phyloP scores from a whole-genome alignment of 139 green algal species.

The Coccomyxa sp. region DNA sequence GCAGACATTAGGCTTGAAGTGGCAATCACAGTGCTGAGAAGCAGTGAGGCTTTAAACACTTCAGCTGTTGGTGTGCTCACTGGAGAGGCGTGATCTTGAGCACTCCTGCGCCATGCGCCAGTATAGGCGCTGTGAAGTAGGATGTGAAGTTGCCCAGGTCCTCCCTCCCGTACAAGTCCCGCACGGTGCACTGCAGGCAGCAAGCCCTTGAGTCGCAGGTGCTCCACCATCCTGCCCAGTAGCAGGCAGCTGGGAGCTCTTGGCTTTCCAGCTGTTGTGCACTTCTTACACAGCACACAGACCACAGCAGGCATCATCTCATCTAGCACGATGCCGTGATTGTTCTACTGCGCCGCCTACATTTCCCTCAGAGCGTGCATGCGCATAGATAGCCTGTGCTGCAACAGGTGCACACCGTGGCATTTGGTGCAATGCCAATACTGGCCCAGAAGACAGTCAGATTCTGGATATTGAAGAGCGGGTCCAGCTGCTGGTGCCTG shows the following conservation, averaged over 20 bases:
- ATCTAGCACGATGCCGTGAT: background rate
- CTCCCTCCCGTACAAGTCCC: conserved; percentile 39
- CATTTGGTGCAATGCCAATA: conserved; percentile 14
- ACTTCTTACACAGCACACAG: too few species aligned
- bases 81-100: conserved; percentile 2
- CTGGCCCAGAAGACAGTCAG: conserved; percentile 26
- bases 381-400: background rate
- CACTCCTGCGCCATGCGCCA: background rate
- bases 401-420: background rate
- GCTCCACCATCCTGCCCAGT: too few species aligned
- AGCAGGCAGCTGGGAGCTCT: too few species aligned
- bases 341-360: background rate
- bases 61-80: background rate
- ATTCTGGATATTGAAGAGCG: conserved; percentile 9
- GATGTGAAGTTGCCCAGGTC: conserved; percentile 32
- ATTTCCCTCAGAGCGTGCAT: background rate
- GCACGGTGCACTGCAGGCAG: conserved; percentile 17
- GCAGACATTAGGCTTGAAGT: background rate
- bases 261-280: too few species aligned
- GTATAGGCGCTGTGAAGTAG: conserved; percentile 9
- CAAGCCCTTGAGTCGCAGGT: background rate
- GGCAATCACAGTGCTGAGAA: background rate
- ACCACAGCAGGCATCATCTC: background rate
- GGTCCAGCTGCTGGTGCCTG: conserved; percentile 19
- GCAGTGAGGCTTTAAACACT: background rate